Evolutionary conservation across 1,139 yeast species (phyloP).

Genomic region (Debaryomyces sp.): DNA sequence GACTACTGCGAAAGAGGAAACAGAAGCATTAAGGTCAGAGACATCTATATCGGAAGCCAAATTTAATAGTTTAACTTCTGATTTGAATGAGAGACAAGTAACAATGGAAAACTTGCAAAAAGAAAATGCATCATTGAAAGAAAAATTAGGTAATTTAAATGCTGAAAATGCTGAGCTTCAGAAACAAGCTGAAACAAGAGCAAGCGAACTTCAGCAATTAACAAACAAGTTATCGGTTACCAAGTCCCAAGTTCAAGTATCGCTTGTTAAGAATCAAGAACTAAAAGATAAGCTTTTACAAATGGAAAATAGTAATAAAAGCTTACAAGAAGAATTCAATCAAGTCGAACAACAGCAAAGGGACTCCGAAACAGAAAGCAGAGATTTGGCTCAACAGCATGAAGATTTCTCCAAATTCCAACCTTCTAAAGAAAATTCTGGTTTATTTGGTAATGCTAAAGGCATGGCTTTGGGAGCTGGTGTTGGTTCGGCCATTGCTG

Average conservation of each 20-base stretch:
- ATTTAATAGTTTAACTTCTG: constrained; percentile 68
- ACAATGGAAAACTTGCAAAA: constrained; percentile 67
- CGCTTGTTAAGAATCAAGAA: constrained; percentile 57
- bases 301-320: constrained; percentile 25
- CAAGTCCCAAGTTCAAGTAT: constrained; percentile 68
- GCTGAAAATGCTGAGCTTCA: constrained; percentile 66
- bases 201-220: constrained; percentile 59
- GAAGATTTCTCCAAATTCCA: neutral
- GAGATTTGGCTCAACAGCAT: constrained; percentile 24
- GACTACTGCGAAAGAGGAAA: constrained; percentile 63
- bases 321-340: constrained; percentile 28
- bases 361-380: constrained; percentile 40
- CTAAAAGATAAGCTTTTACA: constrained; percentile 34
- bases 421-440: neutral
- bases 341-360: constrained; percentile 21
- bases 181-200: constrained; percentile 53
- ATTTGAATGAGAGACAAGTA: constrained; percentile 63
- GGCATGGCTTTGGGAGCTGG: constrained; percentile 27
- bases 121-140: constrained; percentile 65
- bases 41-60: constrained; percentile 81
- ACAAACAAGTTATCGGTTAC: constrained; percentile 66
- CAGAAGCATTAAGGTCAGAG: constrained; percentile 74
- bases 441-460: constrained; percentile 12
- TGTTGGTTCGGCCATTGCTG: constrained; percentile 29
- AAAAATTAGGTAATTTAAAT: constrained; percentile 65